Base-by-base conservation (phyloP, 73 alveolate genomes). In the Stentor coeruleus region DNA sequence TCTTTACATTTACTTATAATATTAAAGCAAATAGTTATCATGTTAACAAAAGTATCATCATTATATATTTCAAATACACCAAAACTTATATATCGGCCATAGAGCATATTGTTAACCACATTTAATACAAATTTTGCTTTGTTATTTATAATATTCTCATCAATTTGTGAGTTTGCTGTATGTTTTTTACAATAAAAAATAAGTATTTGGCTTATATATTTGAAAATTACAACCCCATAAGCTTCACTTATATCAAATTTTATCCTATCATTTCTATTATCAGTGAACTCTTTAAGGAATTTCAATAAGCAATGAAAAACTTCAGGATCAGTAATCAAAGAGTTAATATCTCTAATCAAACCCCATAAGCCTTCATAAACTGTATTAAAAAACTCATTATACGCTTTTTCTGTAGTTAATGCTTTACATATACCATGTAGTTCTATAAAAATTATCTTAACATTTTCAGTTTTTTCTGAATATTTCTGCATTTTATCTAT, bases 41-140 rank as follows among this genome's bases (percentile, higher is more conserved):
- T 39, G 35, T 75, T 35, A 31, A 75, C n/a, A 2, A 36, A 75
- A 39, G 80, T 37, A 0, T 37, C 15, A 33, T 75, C 83, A 14
- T 39, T 39, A 38, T 75, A 75, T n/a, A 75, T 28, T 3, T 75
- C 72, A 38, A 75, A 75, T 20, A 75, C 83, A 37, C 83, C 83
- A 38, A 75, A 75, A 33, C 38, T 36, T 20, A 75, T 39, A 75
- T 75, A 75, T 6, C 28, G 14, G 33, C 83, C 83, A 36, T 66
- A 37, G 14, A 75, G 33, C 6, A 40, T 14, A 30, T 75, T 75
- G 0, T 14, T n/a, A 14, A 75, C 3, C 26, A 75, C 36, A 20
- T 38, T 37, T 39, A 75, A n/a, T 37, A 37, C 6, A 36, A 26
- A n/a, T n/a, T 39, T 40, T 33, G 39, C 38, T 28, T 28, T 39